Percentiles rank a stretch among this genome's conserved stretches.
phyloP scores from a whole-genome alignment of 768 basidiomycete species.

The Boletus pseudopeckii region DNA sequence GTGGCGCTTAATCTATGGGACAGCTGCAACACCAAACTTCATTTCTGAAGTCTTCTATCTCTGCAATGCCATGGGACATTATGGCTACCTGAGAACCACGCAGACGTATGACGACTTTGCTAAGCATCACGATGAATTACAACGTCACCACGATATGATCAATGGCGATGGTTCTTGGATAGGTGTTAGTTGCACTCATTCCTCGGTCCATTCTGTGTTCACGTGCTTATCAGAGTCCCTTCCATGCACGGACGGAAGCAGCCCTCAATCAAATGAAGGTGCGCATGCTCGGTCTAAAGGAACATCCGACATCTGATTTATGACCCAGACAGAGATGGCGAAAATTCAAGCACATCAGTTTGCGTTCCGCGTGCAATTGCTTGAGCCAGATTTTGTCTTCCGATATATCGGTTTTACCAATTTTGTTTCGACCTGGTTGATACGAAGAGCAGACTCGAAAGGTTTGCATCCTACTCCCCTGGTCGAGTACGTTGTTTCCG shows the following conservation, averaged over 20 bases:
- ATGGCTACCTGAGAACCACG: slow-evolving; percentile 81
- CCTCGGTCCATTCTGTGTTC: neutral
- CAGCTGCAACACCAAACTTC: slow-evolving; percentile 79
- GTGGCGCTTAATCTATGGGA: neutral
- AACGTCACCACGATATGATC: slow-evolving; percentile 71
- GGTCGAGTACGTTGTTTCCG: slow-evolving; percentile 52
- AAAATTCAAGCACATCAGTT: slow-evolving; percentile 71
- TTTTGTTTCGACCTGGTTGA: slow-evolving; percentile 92
- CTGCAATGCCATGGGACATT: slow-evolving; percentile 81
- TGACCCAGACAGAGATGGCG: slow-evolving; percentile 57
- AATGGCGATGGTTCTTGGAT: slow-evolving; percentile 80
- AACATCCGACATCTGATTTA: neutral
- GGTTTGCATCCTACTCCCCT: slow-evolving; percentile 68
- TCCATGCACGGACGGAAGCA: slow-evolving; percentile 74
- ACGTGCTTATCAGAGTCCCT: slow-evolving; percentile 48
- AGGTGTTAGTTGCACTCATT: slow-evolving; percentile 50
- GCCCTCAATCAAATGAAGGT: slow-evolving; percentile 79
- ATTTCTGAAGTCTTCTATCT: slow-evolving; percentile 95
- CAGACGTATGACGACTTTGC: slow-evolving; percentile 68
- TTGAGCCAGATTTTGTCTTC: slow-evolving; percentile 81
- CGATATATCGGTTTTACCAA: slow-evolving; percentile 79
- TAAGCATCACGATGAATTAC: slow-evolving; percentile 73
- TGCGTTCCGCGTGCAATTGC: slow-evolving; percentile 80
- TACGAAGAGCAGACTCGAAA: slow-evolving; percentile 82
- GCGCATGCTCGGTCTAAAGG: neutral